phyloP scores from a whole-genome alignment of 768 basidiomycete species.

The Leucocoprinus sp. region DNA sequence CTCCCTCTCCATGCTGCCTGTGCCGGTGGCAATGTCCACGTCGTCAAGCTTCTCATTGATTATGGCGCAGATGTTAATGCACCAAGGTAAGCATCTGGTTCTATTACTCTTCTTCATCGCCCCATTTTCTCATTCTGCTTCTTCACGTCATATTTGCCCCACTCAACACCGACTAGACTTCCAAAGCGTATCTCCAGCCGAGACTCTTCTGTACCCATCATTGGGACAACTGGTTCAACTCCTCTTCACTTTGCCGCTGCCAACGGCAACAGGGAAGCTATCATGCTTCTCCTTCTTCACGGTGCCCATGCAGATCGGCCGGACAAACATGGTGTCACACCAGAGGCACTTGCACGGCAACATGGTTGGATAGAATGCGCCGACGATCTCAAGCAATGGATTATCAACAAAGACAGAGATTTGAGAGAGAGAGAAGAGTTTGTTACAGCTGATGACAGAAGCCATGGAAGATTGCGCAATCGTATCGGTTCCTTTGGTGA shows the following conservation, averaged over 20 bases:
- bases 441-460: conserved; percentile 16
- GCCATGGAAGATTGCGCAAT: conserved; percentile 1
- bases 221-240: conserved; percentile 82
- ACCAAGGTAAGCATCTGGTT: conserved; percentile 51
- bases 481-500: conserved; percentile 12
- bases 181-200: conserved; percentile 65
- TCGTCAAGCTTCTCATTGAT: conserved; percentile 85
- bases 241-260: conserved; percentile 97
- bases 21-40: conserved; percentile 81
- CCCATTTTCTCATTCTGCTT: conserved; percentile 7
- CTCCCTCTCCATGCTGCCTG: conserved; percentile 95
- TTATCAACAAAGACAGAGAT: conserved; percentile 53
- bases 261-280: conserved; percentile 78
- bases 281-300: conserved; percentile 71
- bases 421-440: conserved; percentile 41
- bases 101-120: conserved; percentile 7
- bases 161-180: conserved; percentile 33
- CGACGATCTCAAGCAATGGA: conserved; percentile 60
- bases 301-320: conserved; percentile 75
- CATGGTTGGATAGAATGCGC: conserved; percentile 79
- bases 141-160: conserved; percentile 13
- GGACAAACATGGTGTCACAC: conserved; percentile 90
- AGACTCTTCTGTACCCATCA: conserved; percentile 59
- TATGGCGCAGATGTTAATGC: conserved; percentile 98
- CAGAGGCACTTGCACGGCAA: conserved; percentile 74